These are phyloP conservation scores for Aureobasidium namibiae DNA, from an alignment of 2,329 filamentous ascomycete species.

Conservation along the genomic window DNA sequence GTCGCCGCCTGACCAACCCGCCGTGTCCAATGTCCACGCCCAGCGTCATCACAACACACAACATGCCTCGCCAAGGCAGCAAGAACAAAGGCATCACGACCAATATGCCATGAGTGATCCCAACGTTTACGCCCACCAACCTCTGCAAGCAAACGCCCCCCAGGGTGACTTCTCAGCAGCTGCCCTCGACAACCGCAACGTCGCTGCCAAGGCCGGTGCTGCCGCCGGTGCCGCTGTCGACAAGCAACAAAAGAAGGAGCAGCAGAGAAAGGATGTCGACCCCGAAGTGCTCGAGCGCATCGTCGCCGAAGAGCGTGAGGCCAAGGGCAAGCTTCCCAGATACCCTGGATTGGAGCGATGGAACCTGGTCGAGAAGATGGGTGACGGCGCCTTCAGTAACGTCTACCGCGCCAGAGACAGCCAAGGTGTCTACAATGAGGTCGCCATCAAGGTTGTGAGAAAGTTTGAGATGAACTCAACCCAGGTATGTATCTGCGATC, in stretches of 20 bases:
- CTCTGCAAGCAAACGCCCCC: constrained; percentile 38
- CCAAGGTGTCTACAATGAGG: constrained; percentile 63
- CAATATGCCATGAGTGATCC: constrained; percentile 50
- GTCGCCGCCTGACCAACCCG: constrained; percentile 51
- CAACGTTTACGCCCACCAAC: constrained; percentile 52
- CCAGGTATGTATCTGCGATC: constrained; percentile 58
- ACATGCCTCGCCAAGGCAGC: constrained; percentile 29
- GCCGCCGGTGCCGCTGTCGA: constrained; percentile 56
- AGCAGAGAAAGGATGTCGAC: constrained; percentile 44
- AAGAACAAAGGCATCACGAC: constrained; percentile 19
- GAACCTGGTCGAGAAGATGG: constrained; percentile 92
- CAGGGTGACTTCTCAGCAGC: constrained; percentile 55
- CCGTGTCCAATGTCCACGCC: constrained; percentile 56
- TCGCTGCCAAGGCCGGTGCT: constrained; percentile 59
- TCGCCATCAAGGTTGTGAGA: constrained; percentile 96
- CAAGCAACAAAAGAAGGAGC: constrained; percentile 50
- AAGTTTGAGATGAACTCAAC: constrained; percentile 98
- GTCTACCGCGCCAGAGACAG: constrained; percentile 83
- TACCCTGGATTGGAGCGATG: constrained; percentile 83
- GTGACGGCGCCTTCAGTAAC: constrained; percentile 97
- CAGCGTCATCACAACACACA: constrained; percentile 43
- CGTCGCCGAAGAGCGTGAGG: constrained; percentile 84
- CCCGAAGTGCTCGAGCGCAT: constrained; percentile 69
- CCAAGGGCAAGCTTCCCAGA: constrained; percentile 72
- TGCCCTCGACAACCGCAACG: constrained; percentile 54